Evolutionary conservation across 371 early-diverging fungal species (phyloP), one percentile per base, ranked within the genome.

Genomic region (Mucor lusitanicus): DNA sequence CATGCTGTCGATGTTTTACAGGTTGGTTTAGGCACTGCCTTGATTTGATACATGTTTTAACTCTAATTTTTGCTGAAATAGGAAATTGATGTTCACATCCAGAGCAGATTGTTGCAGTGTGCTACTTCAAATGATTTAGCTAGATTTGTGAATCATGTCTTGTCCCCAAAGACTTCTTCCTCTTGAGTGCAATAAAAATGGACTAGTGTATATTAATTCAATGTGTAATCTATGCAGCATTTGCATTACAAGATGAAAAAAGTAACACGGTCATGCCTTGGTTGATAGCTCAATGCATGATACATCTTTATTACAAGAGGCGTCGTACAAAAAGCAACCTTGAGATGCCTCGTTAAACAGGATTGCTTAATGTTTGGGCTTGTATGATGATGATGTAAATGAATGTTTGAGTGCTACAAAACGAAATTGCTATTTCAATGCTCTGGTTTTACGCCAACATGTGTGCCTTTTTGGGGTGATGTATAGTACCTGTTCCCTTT

Each of bases 1-100:
- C 62, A 60, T 62, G 81, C 83, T 5, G 65, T 69, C 27, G 83
- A 80, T 64, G 83, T 80, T 12, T 69, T 78, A 28, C 58, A 55
- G 64, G 82, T 79, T 75, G 63, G 56, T 46, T 61, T 28, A 3
- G 37, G 33, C 33, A 33, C 33, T 0, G 25, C 40, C 6, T 15
- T 39, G 11, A 28, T 17, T n/a, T 61, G 48, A 9, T 17, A 25
- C 32, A 48, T 39, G 19, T 8, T 54, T 12, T 28, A 55, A 42
- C 15, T 15, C 13, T 48, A n/a, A 6, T 30, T 61, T 19, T 61
- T 44, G 7, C 6, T 33, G 33, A 8, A 32, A 5, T 68, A 72
- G 73, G 73, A 73, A 69, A 73, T 73, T 35, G 67, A 73, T 50
- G 65, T 46, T 44, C 72, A 72, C 61, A 62, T 72, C 62, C 72